Conservation (phyloP, 257 asterid species). For the Solanum arcanum region DNA sequence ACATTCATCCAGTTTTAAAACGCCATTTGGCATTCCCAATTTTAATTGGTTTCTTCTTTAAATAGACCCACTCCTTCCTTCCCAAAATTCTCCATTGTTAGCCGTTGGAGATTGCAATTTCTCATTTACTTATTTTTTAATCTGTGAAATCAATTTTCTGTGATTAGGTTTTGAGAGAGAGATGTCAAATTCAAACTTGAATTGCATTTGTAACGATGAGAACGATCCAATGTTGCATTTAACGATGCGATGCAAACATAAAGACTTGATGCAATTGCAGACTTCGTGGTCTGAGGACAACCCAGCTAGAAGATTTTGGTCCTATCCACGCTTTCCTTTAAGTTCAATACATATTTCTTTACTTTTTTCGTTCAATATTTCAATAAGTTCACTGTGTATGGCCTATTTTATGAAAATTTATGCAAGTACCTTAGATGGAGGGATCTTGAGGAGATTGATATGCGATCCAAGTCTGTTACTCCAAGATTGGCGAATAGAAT, state of each 20-base stretch:
- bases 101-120: neutral
- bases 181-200: neutral
- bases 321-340: neutral
- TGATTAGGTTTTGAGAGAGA: neutral
- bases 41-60: too few relatives aligned
- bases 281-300: neutral
- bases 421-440: neutral
- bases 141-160: neutral
- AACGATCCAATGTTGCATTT: neutral
- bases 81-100: neutral
- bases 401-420: neutral
- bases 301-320: neutral
- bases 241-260: neutral
- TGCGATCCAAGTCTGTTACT: neutral
- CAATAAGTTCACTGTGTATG: neutral
- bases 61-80: neutral
- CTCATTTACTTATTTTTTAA: too few relatives aligned
- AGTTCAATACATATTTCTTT: neutral
- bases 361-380: neutral
- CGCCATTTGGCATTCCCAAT: too few relatives aligned
- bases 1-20: too few relatives aligned
- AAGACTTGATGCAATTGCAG: neutral
- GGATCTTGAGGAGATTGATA: neutral
- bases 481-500: neutral
- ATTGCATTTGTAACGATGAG: neutral